A percentile compares a stretch with the other conserved stretches of the same genome.
Conservation (phyloP, 331 rosid genomes). For the Arachis monticola region DNA sequence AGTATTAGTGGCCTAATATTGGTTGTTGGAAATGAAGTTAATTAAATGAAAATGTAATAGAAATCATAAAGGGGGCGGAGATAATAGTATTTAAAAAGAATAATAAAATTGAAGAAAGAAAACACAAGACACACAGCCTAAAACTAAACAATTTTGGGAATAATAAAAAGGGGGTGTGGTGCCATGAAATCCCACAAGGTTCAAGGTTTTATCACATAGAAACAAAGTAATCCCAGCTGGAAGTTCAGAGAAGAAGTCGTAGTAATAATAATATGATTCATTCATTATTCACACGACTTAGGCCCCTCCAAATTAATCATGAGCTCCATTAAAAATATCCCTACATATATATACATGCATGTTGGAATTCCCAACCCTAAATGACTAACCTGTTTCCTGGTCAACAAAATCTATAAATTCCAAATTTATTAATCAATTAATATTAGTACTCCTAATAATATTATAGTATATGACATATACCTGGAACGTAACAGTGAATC, state of each 20-base stretch:
- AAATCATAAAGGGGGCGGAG: no score
- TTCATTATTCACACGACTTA: background rate
- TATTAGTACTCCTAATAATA: no score
- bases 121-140: background rate
- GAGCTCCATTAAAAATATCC: constrained; percentile 9
- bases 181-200: background rate
- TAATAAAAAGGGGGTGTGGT: background rate
- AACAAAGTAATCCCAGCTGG: constrained; percentile 23
- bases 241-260: constrained; percentile 5
- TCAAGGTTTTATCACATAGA: background rate
- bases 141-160: background rate
- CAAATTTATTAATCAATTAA: constrained; percentile 4
- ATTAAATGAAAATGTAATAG: no score
- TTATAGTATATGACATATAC: constrained; percentile 8
- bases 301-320: constrained; percentile 31
- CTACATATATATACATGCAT: background rate
- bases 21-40: no score
- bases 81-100: background rate
- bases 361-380: constrained; percentile 31
- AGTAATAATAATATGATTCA: background rate
- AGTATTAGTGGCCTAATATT: no score
- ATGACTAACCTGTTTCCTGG: constrained; percentile 30
- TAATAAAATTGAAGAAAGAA: background rate
- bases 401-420: constrained; percentile 29
- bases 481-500: constrained; percentile 31